Base-by-base conservation (phyloP, 2,329 filamentous ascomycete genomes). In the Penicillium sp. region DNA sequence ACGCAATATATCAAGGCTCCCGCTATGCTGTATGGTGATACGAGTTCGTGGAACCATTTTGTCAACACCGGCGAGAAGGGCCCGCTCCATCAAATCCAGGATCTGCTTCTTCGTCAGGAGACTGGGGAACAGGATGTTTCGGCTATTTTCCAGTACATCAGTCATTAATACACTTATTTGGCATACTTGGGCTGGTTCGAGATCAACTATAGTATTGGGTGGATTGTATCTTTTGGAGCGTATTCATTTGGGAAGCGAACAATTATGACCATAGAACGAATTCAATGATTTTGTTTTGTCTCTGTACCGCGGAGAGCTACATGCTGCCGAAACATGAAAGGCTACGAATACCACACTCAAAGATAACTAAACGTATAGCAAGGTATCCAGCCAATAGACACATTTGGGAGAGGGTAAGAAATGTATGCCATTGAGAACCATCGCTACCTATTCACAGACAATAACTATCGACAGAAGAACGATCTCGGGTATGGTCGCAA, bases 31-130 rank as follows among this genome's bases (percentile, higher is more conserved):
- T 99, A 99, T 68, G 94, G 94, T 50, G 94, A 99, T 68, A 97
- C 94, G 23, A 97, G 91, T 75, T 93, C 91, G n/a, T 99, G 94
- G 94, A 99, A 99, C 68, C 94, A 99, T 73, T 96, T 97, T 75
- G 84, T 88, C 41, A 97, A 96, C 65, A 84, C 86, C 59, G 84
- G 84, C 4, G 82, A 82, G 60, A 76, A 78, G 6, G 84, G 85
- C 0, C 87, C 85, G 0, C 75, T 99, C 68, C 83, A 85, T 60
- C 82, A 83, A 56, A 99, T 99, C 56, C 93, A 99, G 73, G 94
- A 99, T 77, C 75, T 97, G 69, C 70, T 99, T 68, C 77, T 99
- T 46, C 83, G 93, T 61, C 94, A 97, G 73, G 94, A 99, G 76
- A 84, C 82, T 55, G 82, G 80, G 4, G 86, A 93, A 72, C 77